Evolutionary conservation across 1,284 basidiomycete species (phyloP), one percentile per base, ranked within the genome.

Genomic region (Fistulina hepatica): DNA sequence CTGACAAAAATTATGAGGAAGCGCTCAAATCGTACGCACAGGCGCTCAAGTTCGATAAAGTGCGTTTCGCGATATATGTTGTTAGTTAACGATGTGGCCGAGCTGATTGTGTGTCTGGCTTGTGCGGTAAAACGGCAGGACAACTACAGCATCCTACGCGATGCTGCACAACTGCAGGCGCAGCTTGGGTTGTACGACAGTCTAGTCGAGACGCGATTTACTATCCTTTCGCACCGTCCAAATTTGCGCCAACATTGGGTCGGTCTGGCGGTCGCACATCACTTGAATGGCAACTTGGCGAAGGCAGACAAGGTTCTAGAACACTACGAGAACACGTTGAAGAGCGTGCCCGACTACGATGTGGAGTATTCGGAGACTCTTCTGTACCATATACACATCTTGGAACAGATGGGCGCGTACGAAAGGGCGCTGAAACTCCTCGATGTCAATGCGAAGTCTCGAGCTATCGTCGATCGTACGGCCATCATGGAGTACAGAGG

Each of bases 141-240:
- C 52, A 97, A 97, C 56, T 64, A 94, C 51, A 97, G 94, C 56
- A 79, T 99, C 42, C 62, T 98, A 16, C 80, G 90, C 36, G 95
- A 98, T 57, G 76, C 90, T 0, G 89, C 92, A 4, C 79, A 88
- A 37, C 70, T 99, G 21, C 84, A 93, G 52, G 81, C 90, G 0
- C 92, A 97, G 52, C 73, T 93, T n/a, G 76, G 95, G 26, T 66
- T 83, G 38, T 97, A 79, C 57, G 76, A 84, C 32, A 67, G 66
- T 3, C 73, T 95, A 23, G 73, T 93, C 28, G 84, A 93, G 41
- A 85, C 85, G 2, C 78, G 95, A 5, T 73, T 88, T 50, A 77
- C 76, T 12, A 74, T 97, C 41, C 71, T 97, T 23, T 72, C 72
- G 36, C 60, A 90, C 17, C 80, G 94, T 17, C 91, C 94, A 0